A percentile compares a stretch with the other conserved stretches of the same genome.
These are phyloP conservation scores for Rubroshorea leprosula DNA, from an alignment of 345 rosid species.

Conservation along the genomic window DNA sequence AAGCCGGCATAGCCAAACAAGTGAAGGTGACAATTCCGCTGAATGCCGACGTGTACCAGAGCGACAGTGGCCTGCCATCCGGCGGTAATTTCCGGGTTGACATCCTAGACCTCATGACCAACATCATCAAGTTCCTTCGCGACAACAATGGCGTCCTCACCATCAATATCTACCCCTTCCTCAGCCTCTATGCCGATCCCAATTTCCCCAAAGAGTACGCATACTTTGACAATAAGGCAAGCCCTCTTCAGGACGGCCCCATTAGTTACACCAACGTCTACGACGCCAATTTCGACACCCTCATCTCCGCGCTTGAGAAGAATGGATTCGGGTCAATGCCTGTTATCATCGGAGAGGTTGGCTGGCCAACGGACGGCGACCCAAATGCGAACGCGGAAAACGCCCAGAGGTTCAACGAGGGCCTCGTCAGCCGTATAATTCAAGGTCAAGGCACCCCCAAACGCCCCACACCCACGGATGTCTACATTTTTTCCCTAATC, in stretches of 20 bases:
- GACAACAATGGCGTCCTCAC: constrained; percentile 54
- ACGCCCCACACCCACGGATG: constrained; percentile 55
- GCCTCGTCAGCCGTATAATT: constrained; percentile 45
- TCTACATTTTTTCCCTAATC: constrained; percentile 63
- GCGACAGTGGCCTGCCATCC: constrained; percentile 58
- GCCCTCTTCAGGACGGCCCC: constrained; percentile 71
- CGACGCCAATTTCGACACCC: constrained; percentile 86
- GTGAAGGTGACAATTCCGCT: constrained; percentile 77
- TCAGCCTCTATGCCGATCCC: constrained; percentile 68
- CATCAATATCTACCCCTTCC: constrained; percentile 89
- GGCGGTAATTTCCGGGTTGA: constrained; percentile 70
- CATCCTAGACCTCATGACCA: constrained; percentile 53
- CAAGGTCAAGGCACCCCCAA: constrained; percentile 66
- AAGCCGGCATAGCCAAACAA: constrained; percentile 69
- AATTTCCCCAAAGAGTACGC: constrained; percentile 77
- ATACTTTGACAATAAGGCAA: constrained; percentile 48
- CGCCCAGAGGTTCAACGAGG: constrained; percentile 83
- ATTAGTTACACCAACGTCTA: constrained; percentile 76
- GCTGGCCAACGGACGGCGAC: constrained; percentile 91
- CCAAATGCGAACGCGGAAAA: constrained; percentile 39
- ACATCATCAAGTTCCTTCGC: constrained; percentile 55
- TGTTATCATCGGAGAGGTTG: constrained; percentile 81
- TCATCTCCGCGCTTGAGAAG: constrained; percentile 61
- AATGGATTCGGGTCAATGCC: constrained; percentile 71
- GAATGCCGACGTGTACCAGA: constrained; percentile 82